phyloP scores from a whole-genome alignment of 345 rosid genomes.

The Populus deltoides region DNA sequence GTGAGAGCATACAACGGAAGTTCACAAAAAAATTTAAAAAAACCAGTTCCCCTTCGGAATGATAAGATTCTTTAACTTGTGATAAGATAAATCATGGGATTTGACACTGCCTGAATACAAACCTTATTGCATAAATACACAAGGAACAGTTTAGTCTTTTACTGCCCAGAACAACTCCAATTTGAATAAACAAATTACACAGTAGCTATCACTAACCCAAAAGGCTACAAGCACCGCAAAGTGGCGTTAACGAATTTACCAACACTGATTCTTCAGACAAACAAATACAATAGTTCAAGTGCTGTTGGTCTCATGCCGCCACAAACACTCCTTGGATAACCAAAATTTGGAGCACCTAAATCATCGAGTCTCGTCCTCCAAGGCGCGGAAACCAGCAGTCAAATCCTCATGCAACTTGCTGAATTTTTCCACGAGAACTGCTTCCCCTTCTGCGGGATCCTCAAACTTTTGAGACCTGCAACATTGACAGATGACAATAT shows the following conservation, averaged over 20 bases:
- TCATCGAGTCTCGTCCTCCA: conserved; percentile 96
- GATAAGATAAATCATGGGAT: background rate
- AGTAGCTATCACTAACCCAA: conserved; percentile 12
- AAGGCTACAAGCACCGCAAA: conserved; percentile 19
- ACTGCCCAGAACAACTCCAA: conserved; percentile 7
- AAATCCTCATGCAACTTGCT: conserved; percentile 81
- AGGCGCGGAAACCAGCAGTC: conserved; percentile 85
- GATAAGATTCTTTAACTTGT: background rate
- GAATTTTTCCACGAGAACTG: conserved; percentile 77
- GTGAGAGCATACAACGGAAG: background rate
- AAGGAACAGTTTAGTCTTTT: conserved; percentile 1
- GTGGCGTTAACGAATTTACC: conserved; percentile 9
- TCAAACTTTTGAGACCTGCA: conserved; percentile 95
- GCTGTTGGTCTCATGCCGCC: background rate
- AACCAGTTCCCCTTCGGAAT: background rate
- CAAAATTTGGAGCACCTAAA: conserved; percentile 1
- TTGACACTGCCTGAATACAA: conserved; percentile 6
- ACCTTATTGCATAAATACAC: conserved; percentile 39
- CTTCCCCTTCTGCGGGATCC: conserved; percentile 99
- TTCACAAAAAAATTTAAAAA: background rate
- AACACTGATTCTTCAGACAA: conserved; percentile 8
- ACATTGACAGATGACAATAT: background rate
- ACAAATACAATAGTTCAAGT: conserved; percentile 3
- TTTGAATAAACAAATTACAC: background rate
- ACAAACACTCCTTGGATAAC: background rate